Conservation (phyloP, 192 early-diverging fungal species). For the Coemansia sp. region DNA sequence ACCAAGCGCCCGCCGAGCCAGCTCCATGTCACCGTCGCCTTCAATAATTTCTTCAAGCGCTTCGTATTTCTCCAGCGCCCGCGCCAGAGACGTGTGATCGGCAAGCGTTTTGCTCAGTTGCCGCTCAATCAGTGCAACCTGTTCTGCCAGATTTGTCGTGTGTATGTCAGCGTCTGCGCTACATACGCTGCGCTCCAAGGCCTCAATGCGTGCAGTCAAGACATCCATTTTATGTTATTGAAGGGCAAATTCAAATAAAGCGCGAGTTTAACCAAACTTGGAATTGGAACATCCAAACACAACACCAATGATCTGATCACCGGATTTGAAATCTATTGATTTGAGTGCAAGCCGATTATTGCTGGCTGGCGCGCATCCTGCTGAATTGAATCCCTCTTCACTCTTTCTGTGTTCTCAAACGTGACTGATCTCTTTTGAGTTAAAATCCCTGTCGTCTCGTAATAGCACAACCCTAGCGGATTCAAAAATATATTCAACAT, state of each 20-base stretch:
- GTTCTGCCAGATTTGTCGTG: slow-evolving; percentile 16
- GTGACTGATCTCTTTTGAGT: slow-evolving; percentile 52
- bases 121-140: slow-evolving; percentile 34
- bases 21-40: slow-evolving; percentile 47
- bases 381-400: slow-evolving; percentile 10
- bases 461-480: slow-evolving; percentile 14
- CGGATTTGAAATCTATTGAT: background rate
- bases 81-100: slow-evolving; percentile 21
- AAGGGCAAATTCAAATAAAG: background rate
- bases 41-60: slow-evolving; percentile 43
- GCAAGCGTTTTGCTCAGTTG: slow-evolving; percentile 22
- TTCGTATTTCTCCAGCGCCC: slow-evolving; percentile 38
- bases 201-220: slow-evolving; percentile 24
- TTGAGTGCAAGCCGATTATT: background rate
- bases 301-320: background rate
- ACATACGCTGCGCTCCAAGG: slow-evolving; percentile 41
- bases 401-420: slow-evolving; percentile 32
- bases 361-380: background rate
- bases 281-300: slow-evolving; percentile 9
- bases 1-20: slow-evolving; percentile 33
- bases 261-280: background rate
- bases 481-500: slow-evolving; percentile 24
- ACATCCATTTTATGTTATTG: slow-evolving; percentile 25
- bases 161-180: background rate
- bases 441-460: slow-evolving; percentile 48